Evolutionary conservation across 192 early-diverging fungal genomes (phyloP).

Genomic region (Mortierella antarctica): DNA sequence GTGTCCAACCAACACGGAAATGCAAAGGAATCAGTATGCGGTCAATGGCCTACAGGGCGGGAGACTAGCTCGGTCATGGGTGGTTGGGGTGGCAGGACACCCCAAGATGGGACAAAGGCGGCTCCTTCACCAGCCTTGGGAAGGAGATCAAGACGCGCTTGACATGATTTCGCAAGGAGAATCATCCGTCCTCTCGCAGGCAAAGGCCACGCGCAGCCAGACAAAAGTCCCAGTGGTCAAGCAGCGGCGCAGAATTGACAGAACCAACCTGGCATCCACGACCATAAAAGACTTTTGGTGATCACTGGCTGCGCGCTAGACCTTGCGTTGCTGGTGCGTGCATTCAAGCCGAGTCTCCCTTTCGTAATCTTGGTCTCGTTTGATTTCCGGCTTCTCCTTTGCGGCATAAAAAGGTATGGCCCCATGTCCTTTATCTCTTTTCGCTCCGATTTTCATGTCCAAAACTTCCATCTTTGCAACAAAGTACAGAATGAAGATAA

Average conservation of each 20-base stretch:
- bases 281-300: neutral
- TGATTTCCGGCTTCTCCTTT: conserved; percentile 28
- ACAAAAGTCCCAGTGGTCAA: neutral
- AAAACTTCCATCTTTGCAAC: conserved; percentile 50
- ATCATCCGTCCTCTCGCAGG: conserved; percentile 33
- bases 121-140: conserved; percentile 47
- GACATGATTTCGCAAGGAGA: conserved; percentile 22
- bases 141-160: conserved; percentile 50
- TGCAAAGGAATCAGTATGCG: conserved; percentile 19
- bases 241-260: neutral
- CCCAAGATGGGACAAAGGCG: conserved; percentile 7
- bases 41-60: conserved; percentile 6
- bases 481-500: conserved; percentile 42
- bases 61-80: conserved; percentile 24
- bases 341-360: conserved; percentile 32
- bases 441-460: conserved; percentile 48
- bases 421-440: conserved; percentile 46
- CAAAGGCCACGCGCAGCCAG: conserved; percentile 1
- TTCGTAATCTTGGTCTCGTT: conserved; percentile 18
- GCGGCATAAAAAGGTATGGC: conserved; percentile 37
- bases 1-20: conserved; percentile 13
- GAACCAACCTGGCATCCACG: neutral
- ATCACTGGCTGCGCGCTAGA: neutral
- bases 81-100: neutral
- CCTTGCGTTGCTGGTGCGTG: conserved; percentile 8